phyloP scores from a whole-genome alignment of 495 filamentous ascomycete species.

The Oidiodendron maius region DNA sequence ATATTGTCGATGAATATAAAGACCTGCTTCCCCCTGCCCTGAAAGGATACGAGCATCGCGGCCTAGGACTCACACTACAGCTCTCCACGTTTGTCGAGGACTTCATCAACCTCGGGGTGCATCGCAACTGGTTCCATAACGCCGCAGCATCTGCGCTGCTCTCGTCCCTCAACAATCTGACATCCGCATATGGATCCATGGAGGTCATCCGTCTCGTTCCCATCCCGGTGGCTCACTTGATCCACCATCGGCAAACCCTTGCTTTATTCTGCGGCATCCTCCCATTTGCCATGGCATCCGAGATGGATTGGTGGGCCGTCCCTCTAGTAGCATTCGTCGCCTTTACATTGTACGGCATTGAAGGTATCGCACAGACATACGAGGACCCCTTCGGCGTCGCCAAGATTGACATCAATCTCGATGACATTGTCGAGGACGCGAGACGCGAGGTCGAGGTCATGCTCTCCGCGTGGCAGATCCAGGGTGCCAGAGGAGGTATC shows the following conservation, averaged over 20 bases:
- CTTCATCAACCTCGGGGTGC: conserved; percentile 56
- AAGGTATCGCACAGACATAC: conserved; percentile 37
- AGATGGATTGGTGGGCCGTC: conserved; percentile 67
- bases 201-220: conserved; percentile 69
- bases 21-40: conserved; percentile 54
- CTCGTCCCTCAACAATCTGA: conserved; percentile 53
- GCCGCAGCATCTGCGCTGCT: conserved; percentile 59
- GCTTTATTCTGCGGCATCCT: conserved; percentile 66
- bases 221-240: conserved; percentile 70
- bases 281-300: conserved; percentile 66
- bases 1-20: conserved; percentile 52
- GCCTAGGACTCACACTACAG: conserved; percentile 60
- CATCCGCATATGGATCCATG: conserved; percentile 64
- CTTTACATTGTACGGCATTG: conserved; percentile 71
- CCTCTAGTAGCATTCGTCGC: conserved; percentile 60
- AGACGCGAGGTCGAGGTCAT: conserved; percentile 59
- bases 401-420: conserved; percentile 75
- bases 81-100: conserved; percentile 62
- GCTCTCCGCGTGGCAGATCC: conserved; percentile 55
- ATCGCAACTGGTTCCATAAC: conserved; percentile 49
- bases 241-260: conserved; percentile 72
- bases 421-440: conserved; percentile 63
- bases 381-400: conserved; percentile 72
- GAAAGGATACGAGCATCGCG: conserved; percentile 55
- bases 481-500: conserved; percentile 15